Percentiles rank a stretch among this genome's conserved stretches.
These are phyloP conservation scores for Physcomitrellopsis africana DNA, from an alignment of 225 moss, liverwort and hornwort genomes.

Conservation along the genomic window DNA sequence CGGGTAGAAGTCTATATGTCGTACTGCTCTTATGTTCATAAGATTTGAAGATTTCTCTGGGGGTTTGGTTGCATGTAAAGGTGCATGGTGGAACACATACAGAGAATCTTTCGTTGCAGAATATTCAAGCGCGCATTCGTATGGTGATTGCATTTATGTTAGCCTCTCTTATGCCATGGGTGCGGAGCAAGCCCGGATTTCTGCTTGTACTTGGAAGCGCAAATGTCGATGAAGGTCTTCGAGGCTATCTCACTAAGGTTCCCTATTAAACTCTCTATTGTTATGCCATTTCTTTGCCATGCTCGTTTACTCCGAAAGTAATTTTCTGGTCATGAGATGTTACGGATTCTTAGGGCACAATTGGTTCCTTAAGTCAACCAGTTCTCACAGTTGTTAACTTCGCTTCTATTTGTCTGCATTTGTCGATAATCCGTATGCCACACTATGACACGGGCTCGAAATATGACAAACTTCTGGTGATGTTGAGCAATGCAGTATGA, in stretches of 20 bases:
- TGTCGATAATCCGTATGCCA: neutral
- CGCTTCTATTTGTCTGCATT: constrained; percentile 3
- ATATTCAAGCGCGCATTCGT: constrained; percentile 90
- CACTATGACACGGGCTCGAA: constrained; percentile 3
- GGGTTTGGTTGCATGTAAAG: constrained; percentile 42
- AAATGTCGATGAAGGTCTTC: constrained; percentile 97
- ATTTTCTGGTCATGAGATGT: constrained; percentile 6
- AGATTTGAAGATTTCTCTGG: constrained; percentile 5
- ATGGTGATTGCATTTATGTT: constrained; percentile 98
- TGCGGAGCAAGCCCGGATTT: constrained; percentile 85
- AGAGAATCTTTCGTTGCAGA: constrained; percentile 94
- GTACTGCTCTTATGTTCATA: constrained; percentile 15
- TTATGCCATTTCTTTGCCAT: constrained; percentile 15
- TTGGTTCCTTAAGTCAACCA: neutral
- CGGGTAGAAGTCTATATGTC: neutral
- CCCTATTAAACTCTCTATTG: constrained; percentile 1
- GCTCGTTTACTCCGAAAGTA: constrained; percentile 3
- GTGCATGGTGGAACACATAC: constrained; percentile 84
- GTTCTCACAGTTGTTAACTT: neutral
- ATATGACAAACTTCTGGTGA: constrained; percentile 14
- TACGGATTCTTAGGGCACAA: neutral
- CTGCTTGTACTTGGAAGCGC: constrained; percentile 94
- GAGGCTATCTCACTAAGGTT: constrained; percentile 96
- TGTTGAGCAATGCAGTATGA: constrained; percentile 66
- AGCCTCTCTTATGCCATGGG: constrained; percentile 92